Percentiles rank a stretch among this genome's conserved stretches.
Evolutionary conservation across 192 early-diverging fungal genomes (phyloP).

Genomic region (Rhizophagus sp.): DNA sequence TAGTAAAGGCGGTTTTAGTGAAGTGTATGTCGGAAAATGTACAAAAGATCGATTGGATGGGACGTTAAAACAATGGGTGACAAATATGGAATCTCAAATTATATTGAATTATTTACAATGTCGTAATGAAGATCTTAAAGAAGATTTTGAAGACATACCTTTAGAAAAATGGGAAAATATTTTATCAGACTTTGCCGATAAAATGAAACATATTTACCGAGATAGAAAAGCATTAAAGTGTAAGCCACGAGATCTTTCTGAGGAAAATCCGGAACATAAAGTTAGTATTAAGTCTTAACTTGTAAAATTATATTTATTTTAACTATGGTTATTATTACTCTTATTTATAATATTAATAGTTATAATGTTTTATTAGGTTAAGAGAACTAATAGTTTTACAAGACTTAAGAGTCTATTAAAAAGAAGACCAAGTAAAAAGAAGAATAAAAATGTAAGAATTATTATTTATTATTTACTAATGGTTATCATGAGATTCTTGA

Average conservation of each 20-base stretch:
- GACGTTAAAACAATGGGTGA: constrained; percentile 5
- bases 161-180: background rate
- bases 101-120: constrained; percentile 4
- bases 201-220: background rate
- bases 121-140: background rate
- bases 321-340: no score
- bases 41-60: background rate
- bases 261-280: background rate
- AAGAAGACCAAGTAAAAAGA: background rate
- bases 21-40: background rate
- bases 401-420: background rate
- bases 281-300: background rate
- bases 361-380: background rate
- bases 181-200: background rate
- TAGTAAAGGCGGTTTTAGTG: background rate
- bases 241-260: background rate
- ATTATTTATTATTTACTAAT: background rate
- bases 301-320: no score
- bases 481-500: no score
- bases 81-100: constrained; percentile 2
- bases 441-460: background rate
- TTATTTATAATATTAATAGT: background rate
- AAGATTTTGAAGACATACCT: background rate
- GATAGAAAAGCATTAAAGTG: background rate
- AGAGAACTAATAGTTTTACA: background rate